These are phyloP conservation scores for Heteromeles arbutifolia DNA, from an alignment of 306 rosid species.

Conservation along the genomic window DNA sequence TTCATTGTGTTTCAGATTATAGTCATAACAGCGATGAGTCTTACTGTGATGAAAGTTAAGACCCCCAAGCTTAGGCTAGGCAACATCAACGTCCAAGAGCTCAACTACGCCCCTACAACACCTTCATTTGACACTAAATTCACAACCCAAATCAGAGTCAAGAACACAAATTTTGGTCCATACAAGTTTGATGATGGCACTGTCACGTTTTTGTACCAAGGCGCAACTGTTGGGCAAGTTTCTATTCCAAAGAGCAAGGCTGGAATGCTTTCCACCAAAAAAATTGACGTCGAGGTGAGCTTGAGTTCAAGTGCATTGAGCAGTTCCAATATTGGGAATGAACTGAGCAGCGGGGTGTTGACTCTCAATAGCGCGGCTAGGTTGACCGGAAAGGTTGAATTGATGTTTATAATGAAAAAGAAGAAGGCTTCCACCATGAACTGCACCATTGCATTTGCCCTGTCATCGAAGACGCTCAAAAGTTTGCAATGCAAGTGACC, in stretches of 20 bases:
- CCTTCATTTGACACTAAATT: slow-evolving; percentile 7
- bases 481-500: not conserved
- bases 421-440: not conserved
- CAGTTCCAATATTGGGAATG: not conserved
- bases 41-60: slow-evolving; percentile 15
- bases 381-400: slow-evolving; percentile 7
- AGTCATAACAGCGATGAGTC: not conserved
- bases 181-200: not conserved
- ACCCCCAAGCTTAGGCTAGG: slow-evolving; percentile 21
- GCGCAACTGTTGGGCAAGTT: not conserved
- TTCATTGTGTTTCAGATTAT: slow-evolving; percentile 17
- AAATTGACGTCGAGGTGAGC: not conserved
- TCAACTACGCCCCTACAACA: not conserved
- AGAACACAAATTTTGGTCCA: slow-evolving; percentile 15
- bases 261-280: slow-evolving; percentile 5
- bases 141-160: slow-evolving; percentile 3
- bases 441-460: slow-evolving; percentile 1
- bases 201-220: slow-evolving; percentile 1
- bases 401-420: slow-evolving; percentile 17
- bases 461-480: not conserved
- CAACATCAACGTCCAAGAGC: not conserved
- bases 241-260: not conserved
- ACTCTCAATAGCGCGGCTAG: not conserved
- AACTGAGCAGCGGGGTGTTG: not conserved
- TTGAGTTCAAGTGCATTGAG: not conserved